A percentile compares a stretch with the other conserved stretches of the same genome.
Conservation (phyloP, 192 early-diverging fungal species). For the Dissophora ornata region DNA sequence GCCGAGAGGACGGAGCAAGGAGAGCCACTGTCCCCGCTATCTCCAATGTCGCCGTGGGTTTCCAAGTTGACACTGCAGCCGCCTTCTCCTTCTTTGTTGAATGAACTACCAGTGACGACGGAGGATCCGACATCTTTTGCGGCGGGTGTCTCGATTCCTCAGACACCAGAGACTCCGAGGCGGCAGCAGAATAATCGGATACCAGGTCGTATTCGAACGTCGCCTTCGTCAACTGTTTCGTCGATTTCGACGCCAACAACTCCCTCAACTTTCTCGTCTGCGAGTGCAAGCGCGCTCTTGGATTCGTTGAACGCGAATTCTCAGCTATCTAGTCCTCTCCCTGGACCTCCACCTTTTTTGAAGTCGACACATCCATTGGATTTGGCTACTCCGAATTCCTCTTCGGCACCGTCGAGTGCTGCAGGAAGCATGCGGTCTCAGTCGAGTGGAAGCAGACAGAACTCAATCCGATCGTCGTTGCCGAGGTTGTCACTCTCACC, state of each 20-base stretch:
- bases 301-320: conserved; percentile 31
- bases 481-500: conserved; percentile 35
- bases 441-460: conserved; percentile 8
- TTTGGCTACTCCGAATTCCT: neutral
- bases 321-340: conserved; percentile 21
- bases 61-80: conserved; percentile 7
- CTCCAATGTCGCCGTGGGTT: conserved; percentile 22
- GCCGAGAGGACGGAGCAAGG: neutral
- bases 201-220: conserved; percentile 28
- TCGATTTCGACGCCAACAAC: conserved; percentile 49
- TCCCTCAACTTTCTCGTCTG: conserved; percentile 39
- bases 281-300: conserved; percentile 22
- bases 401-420: neutral
- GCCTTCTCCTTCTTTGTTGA: conserved; percentile 17
- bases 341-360: neutral
- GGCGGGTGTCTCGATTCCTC: neutral
- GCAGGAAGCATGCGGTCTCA: conserved; percentile 17
- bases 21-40: conserved; percentile 16
- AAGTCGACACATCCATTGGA: conserved; percentile 10
- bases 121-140: neutral
- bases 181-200: neutral
- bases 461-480: conserved; percentile 17
- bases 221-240: conserved; percentile 29
- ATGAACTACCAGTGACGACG: neutral
- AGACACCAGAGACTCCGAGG: conserved; percentile 7